phyloP scores from a whole-genome alignment of 1,284 basidiomycete species.

The Rhodotorula sp. region DNA sequence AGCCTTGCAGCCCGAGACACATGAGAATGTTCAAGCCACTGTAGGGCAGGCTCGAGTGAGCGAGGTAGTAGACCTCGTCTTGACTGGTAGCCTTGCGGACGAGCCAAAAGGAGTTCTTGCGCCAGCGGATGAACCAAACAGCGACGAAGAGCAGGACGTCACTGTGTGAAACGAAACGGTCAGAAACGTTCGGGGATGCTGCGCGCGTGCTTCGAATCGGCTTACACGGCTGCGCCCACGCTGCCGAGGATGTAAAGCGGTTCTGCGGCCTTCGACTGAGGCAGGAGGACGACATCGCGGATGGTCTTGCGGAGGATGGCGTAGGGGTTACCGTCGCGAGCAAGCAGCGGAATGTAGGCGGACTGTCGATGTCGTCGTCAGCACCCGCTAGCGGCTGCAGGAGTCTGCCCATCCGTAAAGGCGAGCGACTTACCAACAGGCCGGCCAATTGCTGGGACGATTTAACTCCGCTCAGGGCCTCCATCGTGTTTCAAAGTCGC shows the following conservation, averaged over 20 bases:
- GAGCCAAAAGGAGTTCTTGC: slow-evolving; percentile 7
- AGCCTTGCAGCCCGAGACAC: not conserved
- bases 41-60: not conserved
- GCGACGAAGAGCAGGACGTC: not conserved
- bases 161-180: not conserved
- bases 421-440: not conserved
- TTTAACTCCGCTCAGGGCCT: not conserved
- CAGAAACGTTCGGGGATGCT: not conserved
- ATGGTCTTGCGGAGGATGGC: not conserved
- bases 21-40: not conserved
- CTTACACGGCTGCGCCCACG: not conserved
- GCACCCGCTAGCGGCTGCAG: not conserved
- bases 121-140: slow-evolving; percentile 3
- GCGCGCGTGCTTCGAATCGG: not conserved
- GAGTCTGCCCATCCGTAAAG: too few species aligned
- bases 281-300: not conserved
- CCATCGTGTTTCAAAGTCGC: not conserved
- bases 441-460: not conserved
- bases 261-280: not conserved
- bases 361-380: not conserved
- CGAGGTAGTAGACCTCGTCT: not conserved
- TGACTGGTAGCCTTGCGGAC: not conserved
- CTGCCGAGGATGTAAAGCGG: not conserved
- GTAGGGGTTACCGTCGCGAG: not conserved
- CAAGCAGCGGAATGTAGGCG: not conserved